Evolutionary conservation across 2,329 filamentous ascomycete species (phyloP).

Genomic region (Amylocarpus encephaloides): DNA sequence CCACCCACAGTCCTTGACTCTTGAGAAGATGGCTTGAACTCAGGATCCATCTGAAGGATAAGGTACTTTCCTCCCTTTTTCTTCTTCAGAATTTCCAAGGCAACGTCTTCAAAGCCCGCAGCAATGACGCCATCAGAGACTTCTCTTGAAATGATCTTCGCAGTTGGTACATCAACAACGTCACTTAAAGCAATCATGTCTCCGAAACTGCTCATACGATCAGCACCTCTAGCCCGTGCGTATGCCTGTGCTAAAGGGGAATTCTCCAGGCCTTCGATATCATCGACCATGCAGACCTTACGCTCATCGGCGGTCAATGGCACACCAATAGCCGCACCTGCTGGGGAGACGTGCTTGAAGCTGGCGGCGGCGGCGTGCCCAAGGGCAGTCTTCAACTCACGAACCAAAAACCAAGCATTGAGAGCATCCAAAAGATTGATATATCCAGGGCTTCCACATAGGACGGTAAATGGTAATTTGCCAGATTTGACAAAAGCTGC

Average conservation of each 20-base stretch:
- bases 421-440: slow-evolving; percentile 95
- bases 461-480: slow-evolving; percentile 87
- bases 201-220: slow-evolving; percentile 98
- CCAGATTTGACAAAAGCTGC: slow-evolving; percentile 70
- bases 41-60: slow-evolving; percentile 87
- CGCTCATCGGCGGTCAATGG: slow-evolving; percentile 81
- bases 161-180: slow-evolving; percentile 83
- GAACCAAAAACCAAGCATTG: slow-evolving; percentile 94
- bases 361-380: slow-evolving; percentile 86
- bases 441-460: slow-evolving; percentile 85
- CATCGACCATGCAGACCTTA: slow-evolving; percentile 98
- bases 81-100: slow-evolving; percentile 86
- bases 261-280: slow-evolving; percentile 80
- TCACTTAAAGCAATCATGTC: slow-evolving; percentile 93
- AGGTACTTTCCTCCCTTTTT: slow-evolving; percentile 99
- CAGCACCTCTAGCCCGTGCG: slow-evolving; percentile 87
- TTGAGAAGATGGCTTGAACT: slow-evolving; percentile 66
- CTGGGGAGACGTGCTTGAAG: slow-evolving; percentile 98
- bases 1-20: slow-evolving; percentile 89
- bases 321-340: slow-evolving; percentile 88
- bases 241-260: slow-evolving; percentile 91
- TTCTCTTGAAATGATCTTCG: slow-evolving; percentile 96
- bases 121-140: slow-evolving; percentile 97
- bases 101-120: slow-evolving; percentile 76
- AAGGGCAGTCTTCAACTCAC: slow-evolving; percentile 87